Evolutionary conservation across 2,329 filamentous ascomycete genomes (phyloP).

Genomic region (Bipolaris oryzae): DNA sequence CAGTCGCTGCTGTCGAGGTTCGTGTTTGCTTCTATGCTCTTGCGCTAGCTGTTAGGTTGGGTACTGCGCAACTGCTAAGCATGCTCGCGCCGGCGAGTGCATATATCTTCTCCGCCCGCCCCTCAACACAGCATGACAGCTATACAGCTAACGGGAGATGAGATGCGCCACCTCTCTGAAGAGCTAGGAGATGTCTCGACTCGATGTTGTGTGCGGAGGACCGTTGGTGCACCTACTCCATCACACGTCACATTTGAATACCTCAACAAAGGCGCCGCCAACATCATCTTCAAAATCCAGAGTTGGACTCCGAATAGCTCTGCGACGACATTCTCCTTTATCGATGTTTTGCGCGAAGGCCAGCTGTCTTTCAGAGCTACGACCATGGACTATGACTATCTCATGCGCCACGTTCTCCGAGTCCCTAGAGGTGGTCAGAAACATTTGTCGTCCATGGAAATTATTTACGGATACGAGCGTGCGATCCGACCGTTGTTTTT

Average conservation of each 20-base stretch:
- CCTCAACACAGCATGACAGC: slow-evolving; percentile 7
- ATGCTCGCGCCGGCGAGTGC: slow-evolving; percentile 11
- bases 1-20: neutral
- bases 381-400: slow-evolving; percentile 11
- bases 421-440: slow-evolving; percentile 40
- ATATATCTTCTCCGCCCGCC: neutral
- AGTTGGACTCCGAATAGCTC: slow-evolving; percentile 9
- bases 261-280: slow-evolving; percentile 45
- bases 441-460: slow-evolving; percentile 30
- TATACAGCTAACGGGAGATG: slow-evolving; percentile 13
- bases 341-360: slow-evolving; percentile 15
- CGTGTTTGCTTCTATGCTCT: slow-evolving; percentile 4
- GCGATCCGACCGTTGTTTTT: slow-evolving; percentile 39
- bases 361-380: slow-evolving; percentile 5
- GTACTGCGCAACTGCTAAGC: slow-evolving; percentile 7
- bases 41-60: slow-evolving; percentile 11
- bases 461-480: slow-evolving; percentile 35
- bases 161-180: slow-evolving; percentile 14
- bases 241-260: slow-evolving; percentile 29
- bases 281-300: slow-evolving; percentile 39
- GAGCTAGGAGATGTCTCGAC: slow-evolving; percentile 8
- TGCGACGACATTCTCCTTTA: slow-evolving; percentile 17
- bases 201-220: slow-evolving; percentile 24
- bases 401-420: slow-evolving; percentile 35
- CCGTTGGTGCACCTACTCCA: slow-evolving; percentile 2